Evolutionary conservation across 805 yeast genomes (phyloP), one percentile per base, ranked within the genome.

Genomic region (Ogataea wickerhamii): DNA sequence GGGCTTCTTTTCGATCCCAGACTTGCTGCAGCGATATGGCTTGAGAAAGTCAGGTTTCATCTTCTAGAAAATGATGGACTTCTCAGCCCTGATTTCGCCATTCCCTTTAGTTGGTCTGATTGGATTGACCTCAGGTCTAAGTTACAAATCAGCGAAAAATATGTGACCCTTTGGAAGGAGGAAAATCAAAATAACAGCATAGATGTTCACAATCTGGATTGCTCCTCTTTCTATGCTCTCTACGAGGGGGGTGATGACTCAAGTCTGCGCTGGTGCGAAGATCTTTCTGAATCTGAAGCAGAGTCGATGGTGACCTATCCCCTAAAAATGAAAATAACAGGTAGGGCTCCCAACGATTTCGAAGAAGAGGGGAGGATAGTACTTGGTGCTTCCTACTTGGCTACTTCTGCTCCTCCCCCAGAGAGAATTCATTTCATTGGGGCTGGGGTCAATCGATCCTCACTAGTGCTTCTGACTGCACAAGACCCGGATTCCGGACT

Each of bases 41-140:
- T 57, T 14, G 28, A 40, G 13, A 38, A 43, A 13, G 26, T 55
- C 17, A 40, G 45, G 18, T 17, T 34, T 28, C 51, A 48, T 31
- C 30, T 57, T 12, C 18, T 35, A 8, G 40, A 43, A 18, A 40
- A 51, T 20, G 23, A 45, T 14, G 53, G 54, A 6, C 28, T 36
- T 4, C 29, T 55, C 8, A 55, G 53, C 32, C 49, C 60, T 3
- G 25, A 40, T 4, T 49, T 56, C 32, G 37, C 49, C 20, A 23
- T 63, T 4, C 65, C 66, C 1, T 65, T 65, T 38, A 40, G 53
- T 29, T 64, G 70, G 68, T 37, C 33, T 11, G 55, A 52, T 23
- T 60, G 63, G 61, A 44, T 53, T 13, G 58, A 57, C 38, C 40
- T 57, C 27, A 38, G 40, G 18, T 21, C 48, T 16, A 54, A 53